A percentile compares a stretch with the other conserved stretches of the same genome.
Conservation (phyloP, 1,139 yeast species). For the Meyerozyma carpophila region DNA sequence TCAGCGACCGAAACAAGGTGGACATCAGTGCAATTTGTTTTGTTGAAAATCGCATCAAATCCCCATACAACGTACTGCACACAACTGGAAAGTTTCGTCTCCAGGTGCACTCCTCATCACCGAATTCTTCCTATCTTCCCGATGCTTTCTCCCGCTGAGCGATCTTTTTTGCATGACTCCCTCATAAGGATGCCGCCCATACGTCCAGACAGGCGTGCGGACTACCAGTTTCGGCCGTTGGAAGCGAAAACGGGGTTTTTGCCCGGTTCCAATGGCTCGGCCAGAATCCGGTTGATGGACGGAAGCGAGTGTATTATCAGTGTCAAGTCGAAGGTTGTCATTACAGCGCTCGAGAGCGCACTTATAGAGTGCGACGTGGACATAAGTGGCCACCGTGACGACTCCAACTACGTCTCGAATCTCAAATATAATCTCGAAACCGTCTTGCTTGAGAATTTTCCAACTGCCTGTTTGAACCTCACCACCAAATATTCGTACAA, state of each 20-base stretch:
- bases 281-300: slow-evolving; percentile 77
- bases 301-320: slow-evolving; percentile 93
- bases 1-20: not conserved
- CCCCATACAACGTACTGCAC: not conserved
- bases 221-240: slow-evolving; percentile 74
- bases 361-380: slow-evolving; percentile 75
- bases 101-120: not conserved
- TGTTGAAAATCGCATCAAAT: not conserved
- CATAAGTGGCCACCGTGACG: slow-evolving; percentile 66
- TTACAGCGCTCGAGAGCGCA: slow-evolving; percentile 32
- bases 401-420: slow-evolving; percentile 56
- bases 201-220: slow-evolving; percentile 77
- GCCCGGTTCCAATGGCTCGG: slow-evolving; percentile 88
- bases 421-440: slow-evolving; percentile 47
- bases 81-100: not conserved
- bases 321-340: slow-evolving; percentile 79
- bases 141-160: slow-evolving; percentile 78
- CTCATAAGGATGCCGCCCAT: slow-evolving; percentile 56
- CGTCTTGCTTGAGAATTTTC: slow-evolving; percentile 45
- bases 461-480: slow-evolving; percentile 47
- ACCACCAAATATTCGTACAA: slow-evolving; percentile 74
- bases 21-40: not conserved
- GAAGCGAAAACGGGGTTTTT: slow-evolving; percentile 78
- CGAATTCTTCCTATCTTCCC: slow-evolving; percentile 1
- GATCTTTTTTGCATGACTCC: slow-evolving; percentile 74